phyloP scores from a whole-genome alignment of 495 filamentous ascomycete species.

The Apiosordaria backusii region DNA sequence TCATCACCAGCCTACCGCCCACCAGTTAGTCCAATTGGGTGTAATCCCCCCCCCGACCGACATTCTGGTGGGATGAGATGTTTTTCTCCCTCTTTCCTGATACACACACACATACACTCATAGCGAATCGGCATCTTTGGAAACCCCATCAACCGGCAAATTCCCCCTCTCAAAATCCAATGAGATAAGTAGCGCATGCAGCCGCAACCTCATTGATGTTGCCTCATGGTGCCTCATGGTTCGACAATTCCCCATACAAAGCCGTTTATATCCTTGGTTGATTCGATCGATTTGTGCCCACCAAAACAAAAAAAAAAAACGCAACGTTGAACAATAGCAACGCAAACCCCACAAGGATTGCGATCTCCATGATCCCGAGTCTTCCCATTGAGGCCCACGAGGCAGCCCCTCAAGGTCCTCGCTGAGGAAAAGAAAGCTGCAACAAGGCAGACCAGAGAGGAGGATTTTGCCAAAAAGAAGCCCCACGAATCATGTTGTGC shows the following conservation, averaged over 20 bases:
- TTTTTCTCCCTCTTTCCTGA: neutral
- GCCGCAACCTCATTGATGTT: neutral
- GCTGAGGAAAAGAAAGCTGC: neutral
- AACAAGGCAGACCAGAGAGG: neutral
- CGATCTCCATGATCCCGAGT: neutral
- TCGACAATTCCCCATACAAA: neutral
- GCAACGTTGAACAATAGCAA: neutral
- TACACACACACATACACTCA: neutral
- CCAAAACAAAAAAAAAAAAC: neutral
- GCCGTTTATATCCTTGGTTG: neutral
- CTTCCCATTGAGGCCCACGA: neutral
- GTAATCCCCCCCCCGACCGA: too few relatives aligned
- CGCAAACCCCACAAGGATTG: neutral
- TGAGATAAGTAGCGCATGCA: slow-evolving; percentile 5
- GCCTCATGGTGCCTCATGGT: too few relatives aligned
- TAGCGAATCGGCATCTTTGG: neutral
- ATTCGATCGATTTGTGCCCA: neutral
- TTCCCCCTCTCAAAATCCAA: slow-evolving; percentile 1
- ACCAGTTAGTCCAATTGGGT: neutral
- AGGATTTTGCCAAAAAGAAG: neutral
- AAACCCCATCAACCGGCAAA: neutral
- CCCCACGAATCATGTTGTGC: neutral
- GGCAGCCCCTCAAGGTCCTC: neutral
- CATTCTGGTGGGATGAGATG: neutral
- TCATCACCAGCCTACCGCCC: neutral